These are phyloP conservation scores for Aspergillus nomiae DNA, from an alignment of 2,329 filamentous ascomycete species.

Conservation along the genomic window DNA sequence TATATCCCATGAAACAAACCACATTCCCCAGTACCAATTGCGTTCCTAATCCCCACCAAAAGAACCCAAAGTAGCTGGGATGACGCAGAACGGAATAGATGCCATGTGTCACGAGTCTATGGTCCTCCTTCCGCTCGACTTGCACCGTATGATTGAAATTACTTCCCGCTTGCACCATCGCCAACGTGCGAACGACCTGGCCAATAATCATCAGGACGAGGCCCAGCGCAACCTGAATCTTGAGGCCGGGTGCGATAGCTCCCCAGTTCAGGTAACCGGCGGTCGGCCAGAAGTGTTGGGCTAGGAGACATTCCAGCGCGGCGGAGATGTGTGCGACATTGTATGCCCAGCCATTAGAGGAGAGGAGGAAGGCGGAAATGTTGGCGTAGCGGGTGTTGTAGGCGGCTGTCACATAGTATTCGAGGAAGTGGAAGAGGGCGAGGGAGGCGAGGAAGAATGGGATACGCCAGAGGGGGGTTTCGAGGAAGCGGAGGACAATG, in stretches of 20 bases:
- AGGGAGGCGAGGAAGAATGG: slow-evolving; percentile 61
- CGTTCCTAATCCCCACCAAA: slow-evolving; percentile 96
- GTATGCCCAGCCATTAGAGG: slow-evolving; percentile 81
- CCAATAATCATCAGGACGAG: slow-evolving; percentile 67
- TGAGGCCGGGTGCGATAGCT: slow-evolving; percentile 36
- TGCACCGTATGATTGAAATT: slow-evolving; percentile 93
- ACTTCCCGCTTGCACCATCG: slow-evolving; percentile 84
- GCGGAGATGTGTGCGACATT: slow-evolving; percentile 78
- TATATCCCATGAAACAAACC: slow-evolving; percentile 74
- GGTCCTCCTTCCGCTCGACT: slow-evolving; percentile 65
- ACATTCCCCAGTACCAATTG: slow-evolving; percentile 87
- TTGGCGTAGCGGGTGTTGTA: slow-evolving; percentile 77
- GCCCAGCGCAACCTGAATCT: slow-evolving; percentile 54
- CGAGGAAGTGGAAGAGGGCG: slow-evolving; percentile 88
- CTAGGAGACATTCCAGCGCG: slow-evolving; percentile 66
- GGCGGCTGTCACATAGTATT: slow-evolving; percentile 86
- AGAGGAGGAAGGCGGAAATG: slow-evolving; percentile 77
- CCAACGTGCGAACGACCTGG: slow-evolving; percentile 73
- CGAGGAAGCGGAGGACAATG: slow-evolving; percentile 28
- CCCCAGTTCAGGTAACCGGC: slow-evolving; percentile 50
- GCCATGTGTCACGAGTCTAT: slow-evolving; percentile 80
- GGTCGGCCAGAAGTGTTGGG: slow-evolving; percentile 29
- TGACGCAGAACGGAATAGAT: slow-evolving; percentile 78
- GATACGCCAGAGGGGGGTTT: slow-evolving; percentile 56
- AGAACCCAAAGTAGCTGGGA: slow-evolving; percentile 96